Evolutionary conservation across 192 early-diverging fungal species (phyloP), one percentile per base, ranked within the genome.

Genomic region (Podila minutissima): DNA sequence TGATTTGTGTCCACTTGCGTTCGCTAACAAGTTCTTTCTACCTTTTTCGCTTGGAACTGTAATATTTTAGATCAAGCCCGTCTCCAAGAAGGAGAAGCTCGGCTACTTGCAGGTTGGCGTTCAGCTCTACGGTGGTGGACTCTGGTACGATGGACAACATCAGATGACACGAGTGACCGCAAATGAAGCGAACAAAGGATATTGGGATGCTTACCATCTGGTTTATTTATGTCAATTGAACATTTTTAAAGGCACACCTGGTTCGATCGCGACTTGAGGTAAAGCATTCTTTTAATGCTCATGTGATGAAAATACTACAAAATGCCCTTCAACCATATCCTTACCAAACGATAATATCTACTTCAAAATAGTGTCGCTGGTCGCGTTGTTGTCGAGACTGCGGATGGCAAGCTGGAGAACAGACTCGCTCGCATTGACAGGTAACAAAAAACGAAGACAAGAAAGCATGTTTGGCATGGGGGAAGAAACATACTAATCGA

Each of bases 181-280:
- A 17, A 46, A 8, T 15, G 41, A 15, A 17, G 8, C 15, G 15
- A 17, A 15, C 41, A 46, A 46, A 15, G 41, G 33, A 33, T 33
- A n/a, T n/a, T n/a, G 33, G 33, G 33, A 33, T 3, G 33, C 33
- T 33, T 33, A 33, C 6, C 33, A 33, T 33, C 33, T 6, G 33
- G 5, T 6, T 33, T 33, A 33, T 33, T 33, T 7, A 7, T 7
- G 5, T 41, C 38, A 41, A 41, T 12, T 41, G 38, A 13, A 41
- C 12, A 41, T 13, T 41, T 41, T 12, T 41, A 41, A 82, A 93
- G 93, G 94, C 91, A 97, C 83, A 97, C 98, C 32, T 99, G 98
- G 98, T 99, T 99, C 82, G 98, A 99, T 82, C 93, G 98, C 74
- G 98, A 99, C 85, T 86, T 99, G 68, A 92, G 91, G 84, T 85